Evolutionary conservation across 305 asterid species (phyloP).

Genomic region (Solanum hybrid): DNA sequence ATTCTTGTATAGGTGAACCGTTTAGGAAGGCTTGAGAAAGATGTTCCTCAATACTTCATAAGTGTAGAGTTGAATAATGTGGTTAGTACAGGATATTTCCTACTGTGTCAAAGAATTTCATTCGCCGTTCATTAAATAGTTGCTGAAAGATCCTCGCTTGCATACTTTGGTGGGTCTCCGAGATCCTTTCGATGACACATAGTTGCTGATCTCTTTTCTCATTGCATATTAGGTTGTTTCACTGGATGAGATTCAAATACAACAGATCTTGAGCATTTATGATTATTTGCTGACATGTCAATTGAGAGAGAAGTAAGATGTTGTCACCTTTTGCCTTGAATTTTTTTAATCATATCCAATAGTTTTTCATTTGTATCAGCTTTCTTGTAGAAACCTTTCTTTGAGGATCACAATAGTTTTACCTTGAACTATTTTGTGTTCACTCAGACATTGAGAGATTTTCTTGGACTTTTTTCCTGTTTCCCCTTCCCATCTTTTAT

Average conservation of each 20-base stretch:
- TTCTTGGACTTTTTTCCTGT: neutral
- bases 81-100: constrained; percentile 36
- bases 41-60: constrained; percentile 72
- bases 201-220: constrained; percentile 2
- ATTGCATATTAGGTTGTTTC: constrained; percentile 48
- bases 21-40: constrained; percentile 73
- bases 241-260: constrained; percentile 79
- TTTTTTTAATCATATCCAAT: neutral
- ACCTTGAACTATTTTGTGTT: neutral
- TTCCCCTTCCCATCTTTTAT: neutral
- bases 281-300: constrained; percentile 67
- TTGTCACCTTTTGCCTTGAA: constrained; percentile 4
- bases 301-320: constrained; percentile 73
- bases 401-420: neutral
- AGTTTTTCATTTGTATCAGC: neutral
- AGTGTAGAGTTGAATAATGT: constrained; percentile 44
- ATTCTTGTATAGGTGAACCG: constrained; percentile 68
- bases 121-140: neutral
- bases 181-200: too few relatives aligned
- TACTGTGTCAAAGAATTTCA: constrained; percentile 12
- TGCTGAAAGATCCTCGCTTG: too few relatives aligned
- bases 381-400: neutral
- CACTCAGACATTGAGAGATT: neutral
- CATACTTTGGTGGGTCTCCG: too few relatives aligned
- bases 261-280: constrained; percentile 49